Conservation (phyloP, 257 asterid genomes). For the Plantago elongata region DNA sequence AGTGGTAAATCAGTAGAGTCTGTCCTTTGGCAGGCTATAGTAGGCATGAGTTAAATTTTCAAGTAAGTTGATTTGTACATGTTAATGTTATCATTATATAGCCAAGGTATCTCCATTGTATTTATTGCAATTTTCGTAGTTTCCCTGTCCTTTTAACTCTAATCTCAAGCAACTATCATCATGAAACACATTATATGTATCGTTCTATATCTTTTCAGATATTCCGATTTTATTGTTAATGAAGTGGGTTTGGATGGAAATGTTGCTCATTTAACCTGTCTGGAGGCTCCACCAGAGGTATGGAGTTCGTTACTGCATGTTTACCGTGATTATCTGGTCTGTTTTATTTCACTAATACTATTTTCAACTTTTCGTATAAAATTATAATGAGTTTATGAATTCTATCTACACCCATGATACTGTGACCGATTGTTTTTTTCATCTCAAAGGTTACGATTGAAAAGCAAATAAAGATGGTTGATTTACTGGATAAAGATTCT, state of each 20-base stretch:
- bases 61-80: no score
- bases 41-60: no score
- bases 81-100: no score
- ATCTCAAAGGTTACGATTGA: conserved; percentile 49
- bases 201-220: conserved; percentile 40
- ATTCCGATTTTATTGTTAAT: conserved; percentile 91
- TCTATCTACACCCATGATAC: conserved; percentile 10
- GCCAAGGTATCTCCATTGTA: no score
- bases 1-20: no score
- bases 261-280: conserved; percentile 67
- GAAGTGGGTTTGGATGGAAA: conserved; percentile 88
- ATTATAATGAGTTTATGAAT: no score
- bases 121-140: no score
- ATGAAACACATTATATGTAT: not conserved
- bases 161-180: no score
- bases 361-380: no score
- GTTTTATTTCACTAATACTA: not conserved
- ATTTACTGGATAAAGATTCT: conserved; percentile 45
- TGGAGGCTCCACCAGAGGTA: conserved; percentile 76
- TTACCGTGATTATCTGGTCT: conserved; percentile 1
- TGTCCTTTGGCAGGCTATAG: no score
- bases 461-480: conserved; percentile 41
- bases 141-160: no score
- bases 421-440: conserved; percentile 19
- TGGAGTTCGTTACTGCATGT: conserved; percentile 15